Evolutionary conservation across 2,329 filamentous ascomycete species (phyloP).

Genomic region (Penicillium decumbens): DNA sequence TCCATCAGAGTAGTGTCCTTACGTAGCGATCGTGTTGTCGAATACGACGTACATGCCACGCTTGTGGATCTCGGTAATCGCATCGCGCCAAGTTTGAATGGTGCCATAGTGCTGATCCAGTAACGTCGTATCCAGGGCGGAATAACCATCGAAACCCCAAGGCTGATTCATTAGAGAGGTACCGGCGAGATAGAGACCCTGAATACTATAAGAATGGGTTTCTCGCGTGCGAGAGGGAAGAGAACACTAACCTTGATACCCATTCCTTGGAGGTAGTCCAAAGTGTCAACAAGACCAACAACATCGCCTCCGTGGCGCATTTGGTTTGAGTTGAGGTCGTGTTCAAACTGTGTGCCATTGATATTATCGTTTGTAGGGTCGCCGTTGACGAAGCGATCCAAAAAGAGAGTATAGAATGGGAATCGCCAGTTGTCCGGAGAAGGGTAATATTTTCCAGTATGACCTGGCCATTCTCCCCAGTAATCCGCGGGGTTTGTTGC

Average conservation of each 20-base stretch:
- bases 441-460: constrained; percentile 42
- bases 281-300: constrained; percentile 53
- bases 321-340: constrained; percentile 57
- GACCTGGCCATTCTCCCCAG: constrained; percentile 50
- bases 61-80: constrained; percentile 56
- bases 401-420: constrained; percentile 61
- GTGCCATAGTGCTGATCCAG: constrained; percentile 60
- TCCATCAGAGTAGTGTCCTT: constrained; percentile 21
- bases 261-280: constrained; percentile 62
- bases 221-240: background rate
- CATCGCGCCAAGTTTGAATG: constrained; percentile 54
- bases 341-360: constrained; percentile 58
- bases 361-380: constrained; percentile 60
- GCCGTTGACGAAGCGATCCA: constrained; percentile 62
- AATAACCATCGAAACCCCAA: constrained; percentile 60
- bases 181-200: constrained; percentile 60
- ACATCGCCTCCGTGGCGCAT: constrained; percentile 61
- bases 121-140: constrained; percentile 57
- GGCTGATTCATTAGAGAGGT: constrained; percentile 61
- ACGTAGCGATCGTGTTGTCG: constrained; percentile 63
- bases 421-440: constrained; percentile 62
- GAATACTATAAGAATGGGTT: constrained; percentile 5
- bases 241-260: constrained; percentile 51
- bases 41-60: constrained; percentile 62
- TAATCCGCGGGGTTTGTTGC: constrained; percentile 56